Base-by-base conservation (phyloP, 768 basidiomycete genomes). In the Russula vinacea region DNA sequence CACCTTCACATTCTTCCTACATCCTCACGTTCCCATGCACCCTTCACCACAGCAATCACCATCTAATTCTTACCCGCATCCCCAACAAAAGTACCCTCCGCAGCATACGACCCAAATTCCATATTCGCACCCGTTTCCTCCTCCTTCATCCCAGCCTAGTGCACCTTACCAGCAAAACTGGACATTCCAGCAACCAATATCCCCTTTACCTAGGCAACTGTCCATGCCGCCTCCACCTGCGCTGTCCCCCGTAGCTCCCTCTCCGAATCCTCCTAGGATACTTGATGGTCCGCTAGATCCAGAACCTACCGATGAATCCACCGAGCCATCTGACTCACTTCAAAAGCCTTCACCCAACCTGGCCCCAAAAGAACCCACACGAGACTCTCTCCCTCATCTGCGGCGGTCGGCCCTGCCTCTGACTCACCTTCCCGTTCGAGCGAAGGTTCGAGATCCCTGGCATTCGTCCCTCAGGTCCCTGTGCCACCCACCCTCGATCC, bases 161-260 rank as follows among this genome's bases (percentile, higher is more conserved):
- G 69, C 71, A 47, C 71, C 74, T 37, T 79, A 76, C 64, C 70
- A 71, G n/a, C 72, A 80, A 26, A 73, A 78, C 29, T 84, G 82
- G 82, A 76, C 78, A 45, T 65, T 75, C 52, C 78, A 79, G 61
- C 78, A 80, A 33, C 78, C 76, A 35, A 72, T 83, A 29, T 87
- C 86, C 0, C 84, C 85, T 2, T 69, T 86, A 29, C 86, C 86
- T 62, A 87, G 86, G 75, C 86, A 87, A 63, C 77, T 85, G 2
- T 80, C 83, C 10, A 83, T 83, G 77, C 78, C 80, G 17, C 73
- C 73, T 26, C 73, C 70, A 32, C 65, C 71, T 52, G 70, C 67
- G 45, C 66, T 68, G 22, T 63, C 71, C 17, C 65, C 66, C 26
- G 24, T 62, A 3, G 29, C 62, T 6, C 47, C 60, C 10, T 58